Percentiles rank a stretch among this genome's conserved stretches.
Evolutionary conservation across 1,284 basidiomycete species (phyloP).

Genomic region (Ustilago nuda): DNA sequence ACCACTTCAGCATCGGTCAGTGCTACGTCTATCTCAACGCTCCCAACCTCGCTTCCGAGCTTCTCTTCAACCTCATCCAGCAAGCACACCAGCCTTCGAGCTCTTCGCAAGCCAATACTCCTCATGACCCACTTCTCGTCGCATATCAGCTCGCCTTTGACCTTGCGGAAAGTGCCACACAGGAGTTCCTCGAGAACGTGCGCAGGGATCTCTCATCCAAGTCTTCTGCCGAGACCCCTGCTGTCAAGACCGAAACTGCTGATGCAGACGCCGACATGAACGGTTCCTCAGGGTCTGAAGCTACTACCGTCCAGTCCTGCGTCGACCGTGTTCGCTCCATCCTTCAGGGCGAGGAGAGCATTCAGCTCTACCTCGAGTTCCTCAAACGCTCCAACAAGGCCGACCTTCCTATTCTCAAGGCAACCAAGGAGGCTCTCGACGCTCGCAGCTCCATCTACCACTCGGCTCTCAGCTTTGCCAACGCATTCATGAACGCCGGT

Average conservation of each 20-base stretch:
- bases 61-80: conserved; percentile 62
- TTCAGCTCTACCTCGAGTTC: conserved; percentile 68
- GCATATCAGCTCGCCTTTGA: conserved; percentile 69
- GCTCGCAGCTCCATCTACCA: conserved; percentile 69
- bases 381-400: conserved; percentile 66
- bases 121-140: conserved; percentile 62
- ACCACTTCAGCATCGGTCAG: conserved; percentile 68
- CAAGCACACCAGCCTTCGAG: conserved; percentile 57
- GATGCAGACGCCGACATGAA: conserved; percentile 53
- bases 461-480: conserved; percentile 68
- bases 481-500: conserved; percentile 69
- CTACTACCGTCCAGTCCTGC: conserved; percentile 46
- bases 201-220: conserved; percentile 53
- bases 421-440: conserved; percentile 67
- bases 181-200: conserved; percentile 68
- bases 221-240: conserved; percentile 14
- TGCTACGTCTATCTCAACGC: conserved; percentile 69
- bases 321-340: conserved; percentile 61
- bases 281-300: conserved; percentile 30
- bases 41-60: conserved; percentile 58
- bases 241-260: conserved; percentile 25
- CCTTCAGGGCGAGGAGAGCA: conserved; percentile 66
- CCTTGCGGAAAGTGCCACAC: conserved; percentile 68
- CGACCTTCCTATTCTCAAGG: conserved; percentile 67
- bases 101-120: conserved; percentile 58